Percentiles rank a stretch among this genome's conserved stretches.
Conservation (phyloP, 2,329 filamentous ascomycete genomes). For the Claviceps citrina region DNA sequence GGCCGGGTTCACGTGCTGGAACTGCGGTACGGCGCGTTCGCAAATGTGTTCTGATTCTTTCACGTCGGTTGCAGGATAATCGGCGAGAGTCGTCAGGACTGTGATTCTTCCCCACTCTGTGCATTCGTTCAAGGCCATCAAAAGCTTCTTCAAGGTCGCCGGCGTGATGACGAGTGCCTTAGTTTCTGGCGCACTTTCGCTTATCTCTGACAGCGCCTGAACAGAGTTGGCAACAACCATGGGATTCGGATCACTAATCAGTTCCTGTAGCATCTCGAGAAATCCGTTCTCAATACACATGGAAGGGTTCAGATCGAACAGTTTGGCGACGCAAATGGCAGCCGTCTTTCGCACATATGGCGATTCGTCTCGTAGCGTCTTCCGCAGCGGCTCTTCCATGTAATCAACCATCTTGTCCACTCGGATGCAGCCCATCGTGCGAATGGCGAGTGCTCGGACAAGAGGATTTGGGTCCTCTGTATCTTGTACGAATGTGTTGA, state of each 20-base stretch:
- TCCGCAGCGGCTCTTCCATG: slow-evolving; percentile 94
- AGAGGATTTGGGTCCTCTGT: slow-evolving; percentile 96
- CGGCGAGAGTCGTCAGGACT: slow-evolving; percentile 74
- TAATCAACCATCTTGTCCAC: slow-evolving; percentile 99
- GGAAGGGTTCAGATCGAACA: slow-evolving; percentile 83
- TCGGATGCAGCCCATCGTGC: slow-evolving; percentile 96
- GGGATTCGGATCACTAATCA: slow-evolving; percentile 94
- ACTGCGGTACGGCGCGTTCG: slow-evolving; percentile 87
- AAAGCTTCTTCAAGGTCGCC: slow-evolving; percentile 77
- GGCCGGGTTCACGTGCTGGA: slow-evolving; percentile 95
- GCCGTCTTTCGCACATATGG: slow-evolving; percentile 97
- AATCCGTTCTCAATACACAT: slow-evolving; percentile 97
- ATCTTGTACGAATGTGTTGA: slow-evolving; percentile 98
- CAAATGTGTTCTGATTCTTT: slow-evolving; percentile 98
- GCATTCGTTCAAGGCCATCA: slow-evolving; percentile 93
- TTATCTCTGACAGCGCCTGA: slow-evolving; percentile 81
- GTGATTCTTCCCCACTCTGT: slow-evolving; percentile 97
- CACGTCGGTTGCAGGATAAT: slow-evolving; percentile 72
- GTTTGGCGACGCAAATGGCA: slow-evolving; percentile 91
- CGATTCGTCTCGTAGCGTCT: slow-evolving; percentile 91
- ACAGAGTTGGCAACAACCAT: slow-evolving; percentile 99
- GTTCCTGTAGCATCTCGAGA: slow-evolving; percentile 78
- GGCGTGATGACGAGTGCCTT: slow-evolving; percentile 71
- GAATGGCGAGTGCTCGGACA: slow-evolving; percentile 83
- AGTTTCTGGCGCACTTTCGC: slow-evolving; percentile 80